Conservation (phyloP, 2,329 filamentous ascomycete genomes). For the Cladorrhinum sp. region DNA sequence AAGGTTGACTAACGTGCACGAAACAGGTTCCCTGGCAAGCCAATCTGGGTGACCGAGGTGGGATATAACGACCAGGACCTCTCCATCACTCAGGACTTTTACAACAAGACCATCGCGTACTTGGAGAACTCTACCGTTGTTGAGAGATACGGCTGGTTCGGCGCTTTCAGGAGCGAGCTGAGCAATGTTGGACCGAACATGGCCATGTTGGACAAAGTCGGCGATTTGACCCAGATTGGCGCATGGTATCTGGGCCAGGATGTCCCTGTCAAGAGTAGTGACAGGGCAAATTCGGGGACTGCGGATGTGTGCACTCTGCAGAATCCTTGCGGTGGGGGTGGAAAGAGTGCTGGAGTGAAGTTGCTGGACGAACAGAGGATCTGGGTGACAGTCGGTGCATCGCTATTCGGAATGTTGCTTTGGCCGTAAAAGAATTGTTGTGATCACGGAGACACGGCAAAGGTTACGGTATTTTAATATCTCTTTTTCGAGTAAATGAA, state of each 20-base stretch:
- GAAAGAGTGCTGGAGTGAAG: conserved; percentile 2
- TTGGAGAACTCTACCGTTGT: conserved; percentile 62
- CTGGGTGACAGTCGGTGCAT: not conserved
- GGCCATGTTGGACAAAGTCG: conserved; percentile 64
- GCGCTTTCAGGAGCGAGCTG: conserved; percentile 63
- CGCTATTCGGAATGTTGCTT: not conserved
- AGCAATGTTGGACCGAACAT: conserved; percentile 72
- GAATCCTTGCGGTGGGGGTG: conserved; percentile 11
- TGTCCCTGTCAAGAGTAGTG: conserved; percentile 37
- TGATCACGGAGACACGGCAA: not conserved
- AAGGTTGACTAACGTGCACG: not conserved
- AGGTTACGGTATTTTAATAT: too few species aligned
- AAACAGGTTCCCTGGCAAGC: conserved; percentile 52
- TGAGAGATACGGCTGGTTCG: conserved; percentile 70
- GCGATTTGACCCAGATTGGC: conserved; percentile 70
- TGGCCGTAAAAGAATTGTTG: not conserved
- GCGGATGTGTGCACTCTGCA: conserved; percentile 14
- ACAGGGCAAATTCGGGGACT: not conserved
- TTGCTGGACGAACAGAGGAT: not conserved
- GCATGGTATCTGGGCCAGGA: conserved; percentile 65
- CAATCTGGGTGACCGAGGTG: conserved; percentile 79
- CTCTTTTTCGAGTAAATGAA: too few species aligned
- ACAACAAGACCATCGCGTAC: conserved; percentile 61
- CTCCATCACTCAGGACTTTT: conserved; percentile 58
- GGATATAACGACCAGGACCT: conserved; percentile 58